A percentile compares a stretch with the other conserved stretches of the same genome.
phyloP scores from a whole-genome alignment of 2,329 filamentous ascomycete species.

The Sporothrix schenckii region DNA sequence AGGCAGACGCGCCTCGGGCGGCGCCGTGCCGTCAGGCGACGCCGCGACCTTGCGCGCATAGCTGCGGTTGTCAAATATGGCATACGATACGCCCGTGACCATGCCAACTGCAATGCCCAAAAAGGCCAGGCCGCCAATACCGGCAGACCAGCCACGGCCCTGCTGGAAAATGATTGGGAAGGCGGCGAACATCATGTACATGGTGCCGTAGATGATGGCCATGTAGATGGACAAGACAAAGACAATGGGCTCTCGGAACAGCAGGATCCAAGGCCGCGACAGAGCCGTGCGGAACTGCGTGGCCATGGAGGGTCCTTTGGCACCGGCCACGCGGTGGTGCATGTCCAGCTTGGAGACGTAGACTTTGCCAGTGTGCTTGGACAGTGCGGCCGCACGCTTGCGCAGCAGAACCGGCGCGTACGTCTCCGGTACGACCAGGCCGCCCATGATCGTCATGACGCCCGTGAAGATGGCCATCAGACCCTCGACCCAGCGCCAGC shows the following conservation, averaged over 20 bases:
- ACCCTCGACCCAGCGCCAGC: slow-evolving; percentile 72
- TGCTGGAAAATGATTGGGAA: slow-evolving; percentile 69
- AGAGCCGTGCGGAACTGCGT: slow-evolving; percentile 61
- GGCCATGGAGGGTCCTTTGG: slow-evolving; percentile 46
- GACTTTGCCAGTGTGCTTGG: slow-evolving; percentile 56
- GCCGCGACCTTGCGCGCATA: slow-evolving; percentile 52
- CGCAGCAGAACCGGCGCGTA: slow-evolving; percentile 63
- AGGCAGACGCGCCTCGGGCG: slow-evolving; percentile 68
- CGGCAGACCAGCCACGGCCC: slow-evolving; percentile 60
- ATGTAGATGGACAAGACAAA: slow-evolving; percentile 67
- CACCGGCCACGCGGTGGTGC: slow-evolving; percentile 28
- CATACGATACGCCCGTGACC: slow-evolving; percentile 59
- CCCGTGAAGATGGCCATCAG: slow-evolving; percentile 67
- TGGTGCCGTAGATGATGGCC: slow-evolving; percentile 61
- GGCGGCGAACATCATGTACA: slow-evolving; percentile 64
- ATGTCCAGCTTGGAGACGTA: slow-evolving; percentile 52
- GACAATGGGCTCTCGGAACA: slow-evolving; percentile 73
- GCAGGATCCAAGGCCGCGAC: slow-evolving; percentile 67
- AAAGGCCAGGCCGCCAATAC: slow-evolving; percentile 66
- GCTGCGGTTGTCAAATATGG: slow-evolving; percentile 58
- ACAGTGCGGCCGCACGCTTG: slow-evolving; percentile 55
- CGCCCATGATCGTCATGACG: slow-evolving; percentile 58
- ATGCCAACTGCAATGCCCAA: slow-evolving; percentile 71
- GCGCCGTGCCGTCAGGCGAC: slow-evolving; percentile 56
- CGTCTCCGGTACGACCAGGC: slow-evolving; percentile 60